Evolutionary conservation across 495 filamentous ascomycete species (phyloP), one percentile per base, ranked within the genome.

Genomic region (Astrothelium subdiscretum): DNA sequence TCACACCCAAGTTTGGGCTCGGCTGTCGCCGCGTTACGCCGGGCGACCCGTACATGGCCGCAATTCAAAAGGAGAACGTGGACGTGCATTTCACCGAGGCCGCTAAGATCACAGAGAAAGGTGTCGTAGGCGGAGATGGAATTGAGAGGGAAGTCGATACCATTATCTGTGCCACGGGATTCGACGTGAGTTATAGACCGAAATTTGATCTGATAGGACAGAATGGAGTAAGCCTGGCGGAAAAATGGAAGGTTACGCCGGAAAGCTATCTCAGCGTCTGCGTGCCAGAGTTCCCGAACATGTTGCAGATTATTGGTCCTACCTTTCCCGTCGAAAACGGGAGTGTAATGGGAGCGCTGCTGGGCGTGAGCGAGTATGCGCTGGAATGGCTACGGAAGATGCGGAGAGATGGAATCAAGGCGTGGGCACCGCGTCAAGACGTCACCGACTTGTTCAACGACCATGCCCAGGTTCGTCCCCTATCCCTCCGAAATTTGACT

Each of bases 81-180:
- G 67, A 72, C 60, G 71, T 75, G 11, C 68, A 72, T 60, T 72
- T 73, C 65, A 73, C 70, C 20, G 61, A 66, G 18, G 73, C 72
- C 12, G 63, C 40, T 4, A 43, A 59, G 20, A 67, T 69, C 44
- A 73, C 73, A 0, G 66, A 69, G 61, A 67, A 67, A 8, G 71
- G 73, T 20, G 68, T 73, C 0, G 66, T 73, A 1, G 71, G 71
- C 13, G 72, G 58, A n/a, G 70, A 73, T 44, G 73, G 72, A 12
- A 61, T 59, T 15, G 72, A 74, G 63, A 63, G 69, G 15, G 65
- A 72, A 32, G 63, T 67, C 32, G 73, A 75, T 62, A 72, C 71
- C 5, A 70, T 75, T 44, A 59, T 74, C 32, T 75, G 73, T 48
- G 72, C 73, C 2, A 75, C 73, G 1, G 73, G 73, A 29, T 75